Base-by-base conservation (phyloP, 805 yeast genomes). In the Pichia pseudocactophila region DNA sequence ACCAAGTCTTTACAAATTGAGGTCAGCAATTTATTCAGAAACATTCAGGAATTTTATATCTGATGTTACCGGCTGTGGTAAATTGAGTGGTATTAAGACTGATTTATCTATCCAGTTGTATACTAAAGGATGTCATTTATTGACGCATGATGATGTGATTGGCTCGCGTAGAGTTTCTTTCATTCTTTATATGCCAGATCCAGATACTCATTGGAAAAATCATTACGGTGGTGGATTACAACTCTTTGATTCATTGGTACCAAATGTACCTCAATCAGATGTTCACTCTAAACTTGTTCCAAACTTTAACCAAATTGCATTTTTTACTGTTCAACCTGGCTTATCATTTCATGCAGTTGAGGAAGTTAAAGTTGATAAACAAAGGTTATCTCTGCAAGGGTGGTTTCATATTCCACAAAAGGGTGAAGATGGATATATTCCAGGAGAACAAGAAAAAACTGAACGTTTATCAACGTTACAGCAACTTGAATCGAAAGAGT, bases 341-440 rank as follows among this genome's bases (percentile, higher is more conserved):
- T 73, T 82, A 38, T 84, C 96, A 2, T 92, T 92, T 72, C 99
- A 92, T 61, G 98, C 94, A 54, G 99, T 92, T 11, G 97, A 94
- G 64, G 98, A 92, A 61, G 98, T 94, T 1, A 74, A 81, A 47
- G 95, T 80, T 2, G 95, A 89, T 56, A 85, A 82, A 57, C 95
- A 88, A 49, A 73, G 99, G 56, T 66, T 92, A 30, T 85, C 96
- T 0, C 86, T 92, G 46, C 96, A 92, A 56, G 99, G 99, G 1
- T 94, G 99, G 99, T 94, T 90, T 58, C 99, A 92, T 61, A 85
- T 89, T 40, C 99, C 99, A 3, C 97, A 92, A 59, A 66, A 66
- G 10, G 97, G 95, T 9, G 99, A 92, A 62, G 78, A 74, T 28
- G 97, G 97, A 0, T 90, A 62, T 55, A 72, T 78, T 16, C 77